Percentiles rank a stretch among this genome's conserved stretches.
Evolutionary conservation across 371 early-diverging fungal species (phyloP).

Genomic region (Neoconidiobolus thromboides): DNA sequence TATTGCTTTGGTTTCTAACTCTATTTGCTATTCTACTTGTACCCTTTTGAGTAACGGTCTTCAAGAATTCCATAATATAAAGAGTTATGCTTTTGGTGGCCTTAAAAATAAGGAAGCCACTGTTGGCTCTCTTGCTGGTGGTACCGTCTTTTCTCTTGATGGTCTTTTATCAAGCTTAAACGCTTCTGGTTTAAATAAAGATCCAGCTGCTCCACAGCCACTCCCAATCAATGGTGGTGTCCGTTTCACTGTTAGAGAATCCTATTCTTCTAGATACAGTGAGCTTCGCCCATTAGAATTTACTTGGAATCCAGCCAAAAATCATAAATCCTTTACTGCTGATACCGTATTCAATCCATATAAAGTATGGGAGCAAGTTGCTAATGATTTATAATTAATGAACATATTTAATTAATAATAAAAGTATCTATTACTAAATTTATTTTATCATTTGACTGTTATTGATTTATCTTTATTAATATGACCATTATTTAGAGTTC

Average conservation of each 20-base stretch:
- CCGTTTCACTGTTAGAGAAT: not conserved
- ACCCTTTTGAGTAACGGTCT: not conserved
- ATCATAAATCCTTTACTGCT: not conserved
- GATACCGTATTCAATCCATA: not conserved
- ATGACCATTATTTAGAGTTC: too few species aligned
- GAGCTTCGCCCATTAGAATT: not conserved
- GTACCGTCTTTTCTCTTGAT: not conserved
- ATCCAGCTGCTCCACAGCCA: not conserved
- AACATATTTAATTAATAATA: too few species aligned
- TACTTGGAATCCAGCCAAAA: not conserved
- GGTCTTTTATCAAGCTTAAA: not conserved
- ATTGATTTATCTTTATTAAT: too few species aligned
- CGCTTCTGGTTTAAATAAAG: not conserved
- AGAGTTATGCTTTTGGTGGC: not conserved
- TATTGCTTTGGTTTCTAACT: not conserved
- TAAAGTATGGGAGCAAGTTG: not conserved
- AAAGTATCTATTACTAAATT: too few species aligned
- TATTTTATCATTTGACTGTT: too few species aligned
- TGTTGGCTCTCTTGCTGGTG: not conserved
- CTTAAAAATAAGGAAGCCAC: not conserved
- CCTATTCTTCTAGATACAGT: not conserved
- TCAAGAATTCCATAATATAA: not conserved
- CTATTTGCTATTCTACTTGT: constrained; percentile 3
- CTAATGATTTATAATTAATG: not conserved
- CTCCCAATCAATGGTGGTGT: not conserved